These are phyloP conservation scores for Trichoderma virens DNA, from an alignment of 495 filamentous ascomycete species.

Conservation along the genomic window DNA sequence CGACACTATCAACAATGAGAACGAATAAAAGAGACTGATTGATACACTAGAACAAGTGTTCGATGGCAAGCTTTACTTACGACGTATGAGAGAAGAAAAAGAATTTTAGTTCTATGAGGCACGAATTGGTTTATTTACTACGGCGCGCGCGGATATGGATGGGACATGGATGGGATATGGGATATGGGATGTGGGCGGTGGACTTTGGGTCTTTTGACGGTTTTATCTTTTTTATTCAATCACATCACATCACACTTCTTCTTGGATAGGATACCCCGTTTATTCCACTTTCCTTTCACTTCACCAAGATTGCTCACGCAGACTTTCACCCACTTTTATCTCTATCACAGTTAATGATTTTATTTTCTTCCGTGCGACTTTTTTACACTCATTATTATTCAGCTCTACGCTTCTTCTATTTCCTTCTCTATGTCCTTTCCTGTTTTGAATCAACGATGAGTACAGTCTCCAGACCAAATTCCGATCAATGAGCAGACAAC, in stretches of 20 bases:
- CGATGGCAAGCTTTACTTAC: not conserved
- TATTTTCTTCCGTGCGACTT: not conserved
- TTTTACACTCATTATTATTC: not conserved
- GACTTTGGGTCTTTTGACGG: not conserved
- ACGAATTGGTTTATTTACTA: not conserved
- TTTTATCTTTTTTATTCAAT: not conserved
- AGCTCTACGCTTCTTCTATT: not conserved
- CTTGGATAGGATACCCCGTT: constrained; percentile 3
- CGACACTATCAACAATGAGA: not conserved
- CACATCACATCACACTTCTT: not conserved
- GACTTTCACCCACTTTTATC: not conserved
- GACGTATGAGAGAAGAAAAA: not conserved
- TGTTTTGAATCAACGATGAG: not conserved
- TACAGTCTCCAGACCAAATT: no score
- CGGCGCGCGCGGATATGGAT: not conserved
- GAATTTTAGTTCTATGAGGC: not conserved
- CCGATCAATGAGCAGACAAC: constrained; percentile 16
- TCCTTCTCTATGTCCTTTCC: not conserved
- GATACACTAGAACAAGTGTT: not conserved
- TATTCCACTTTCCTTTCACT: not conserved
- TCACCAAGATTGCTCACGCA: not conserved
- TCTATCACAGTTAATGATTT: not conserved
- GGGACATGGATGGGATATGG: no score
- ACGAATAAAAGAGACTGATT: not conserved
- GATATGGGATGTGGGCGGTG: not conserved